A percentile compares a stretch with the other conserved stretches of the same genome.
Evolutionary conservation across 345 rosid genomes (phyloP).

Genomic region (Eucalyptus curtisii): DNA sequence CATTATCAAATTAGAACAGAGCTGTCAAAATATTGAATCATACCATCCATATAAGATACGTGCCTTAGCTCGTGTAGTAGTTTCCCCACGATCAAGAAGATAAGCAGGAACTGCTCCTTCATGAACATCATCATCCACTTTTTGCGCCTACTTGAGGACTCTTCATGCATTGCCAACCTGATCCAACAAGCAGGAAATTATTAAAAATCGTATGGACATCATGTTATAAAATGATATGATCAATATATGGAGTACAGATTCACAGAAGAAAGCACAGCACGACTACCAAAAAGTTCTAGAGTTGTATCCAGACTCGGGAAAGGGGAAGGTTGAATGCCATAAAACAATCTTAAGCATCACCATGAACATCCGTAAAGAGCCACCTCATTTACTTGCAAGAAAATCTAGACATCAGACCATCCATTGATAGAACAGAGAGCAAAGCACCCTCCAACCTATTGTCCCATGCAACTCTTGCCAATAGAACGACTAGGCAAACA

Average conservation of each 20-base stretch:
- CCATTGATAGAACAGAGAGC: not conserved
- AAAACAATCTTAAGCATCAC: not conserved
- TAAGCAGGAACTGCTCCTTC: slow-evolving; percentile 98
- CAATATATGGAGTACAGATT: not conserved
- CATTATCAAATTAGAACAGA: not conserved
- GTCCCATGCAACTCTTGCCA: not conserved
- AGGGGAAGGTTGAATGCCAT: not conserved
- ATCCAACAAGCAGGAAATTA: not conserved
- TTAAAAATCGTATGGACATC: not conserved
- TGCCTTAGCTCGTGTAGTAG: slow-evolving; percentile 77
- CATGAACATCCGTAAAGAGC: not conserved
- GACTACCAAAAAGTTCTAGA: not conserved
- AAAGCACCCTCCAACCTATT: not conserved
- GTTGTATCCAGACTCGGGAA: too few species aligned
- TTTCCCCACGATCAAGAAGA: slow-evolving; percentile 91
- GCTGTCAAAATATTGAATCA: not conserved
- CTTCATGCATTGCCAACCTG: slow-evolving; percentile 92
- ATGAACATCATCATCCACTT: slow-evolving; percentile 69
- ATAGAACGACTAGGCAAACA: not conserved
- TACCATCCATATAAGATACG: not conserved
- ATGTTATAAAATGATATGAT: not conserved
- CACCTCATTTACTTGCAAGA: not conserved
- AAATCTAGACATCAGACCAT: not conserved
- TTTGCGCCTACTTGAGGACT: slow-evolving; percentile 75
- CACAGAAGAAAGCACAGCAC: not conserved